Percentiles rank a stretch among this genome's conserved stretches.
These are phyloP conservation scores for Saitozyma podzolica DNA, from an alignment of 768 basidiomycete genomes.

Conservation along the genomic window DNA sequence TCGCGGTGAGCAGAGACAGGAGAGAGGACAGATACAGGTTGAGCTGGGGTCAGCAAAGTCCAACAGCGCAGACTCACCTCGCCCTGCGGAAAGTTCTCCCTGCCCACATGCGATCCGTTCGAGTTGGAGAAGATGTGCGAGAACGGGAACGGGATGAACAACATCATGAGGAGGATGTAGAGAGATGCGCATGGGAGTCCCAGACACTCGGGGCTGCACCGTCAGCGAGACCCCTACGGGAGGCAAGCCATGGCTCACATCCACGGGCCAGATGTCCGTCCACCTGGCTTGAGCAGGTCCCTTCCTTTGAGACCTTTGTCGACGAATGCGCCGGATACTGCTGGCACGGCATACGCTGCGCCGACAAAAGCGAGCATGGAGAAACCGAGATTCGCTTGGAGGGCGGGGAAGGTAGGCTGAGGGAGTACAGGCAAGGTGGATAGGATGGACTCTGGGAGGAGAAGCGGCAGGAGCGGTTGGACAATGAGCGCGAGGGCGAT, in stretches of 20 bases:
- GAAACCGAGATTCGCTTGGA: slow-evolving; percentile 79
- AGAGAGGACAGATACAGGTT: slow-evolving; percentile 90
- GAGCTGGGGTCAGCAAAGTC: slow-evolving; percentile 58
- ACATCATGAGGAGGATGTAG: slow-evolving; percentile 79
- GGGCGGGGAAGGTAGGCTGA: slow-evolving; percentile 49
- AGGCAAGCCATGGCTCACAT: slow-evolving; percentile 30
- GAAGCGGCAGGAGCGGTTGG: slow-evolving; percentile 42
- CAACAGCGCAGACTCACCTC: slow-evolving; percentile 38
- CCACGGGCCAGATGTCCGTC: slow-evolving; percentile 29
- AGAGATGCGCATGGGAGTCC: slow-evolving; percentile 87
- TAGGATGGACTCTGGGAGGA: slow-evolving; percentile 16
- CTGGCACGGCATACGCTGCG: slow-evolving; percentile 76
- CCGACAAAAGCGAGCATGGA: slow-evolving; percentile 77
- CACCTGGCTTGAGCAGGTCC: slow-evolving; percentile 76
- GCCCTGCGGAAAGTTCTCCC: slow-evolving; percentile 54
- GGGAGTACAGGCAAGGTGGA: slow-evolving; percentile 11
- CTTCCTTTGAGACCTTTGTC: slow-evolving; percentile 78
- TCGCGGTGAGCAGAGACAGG: slow-evolving; percentile 87
- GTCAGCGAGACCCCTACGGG: neutral
- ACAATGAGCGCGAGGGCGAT: slow-evolving; percentile 41
- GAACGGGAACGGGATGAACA: slow-evolving; percentile 96
- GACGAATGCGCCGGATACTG: slow-evolving; percentile 75
- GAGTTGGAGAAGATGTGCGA: slow-evolving; percentile 59
- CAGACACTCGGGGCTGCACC: slow-evolving; percentile 80
- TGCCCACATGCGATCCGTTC: slow-evolving; percentile 16